Conservation (phyloP, 2,329 filamentous ascomycete genomes). For the Clonostachys byssicola region DNA sequence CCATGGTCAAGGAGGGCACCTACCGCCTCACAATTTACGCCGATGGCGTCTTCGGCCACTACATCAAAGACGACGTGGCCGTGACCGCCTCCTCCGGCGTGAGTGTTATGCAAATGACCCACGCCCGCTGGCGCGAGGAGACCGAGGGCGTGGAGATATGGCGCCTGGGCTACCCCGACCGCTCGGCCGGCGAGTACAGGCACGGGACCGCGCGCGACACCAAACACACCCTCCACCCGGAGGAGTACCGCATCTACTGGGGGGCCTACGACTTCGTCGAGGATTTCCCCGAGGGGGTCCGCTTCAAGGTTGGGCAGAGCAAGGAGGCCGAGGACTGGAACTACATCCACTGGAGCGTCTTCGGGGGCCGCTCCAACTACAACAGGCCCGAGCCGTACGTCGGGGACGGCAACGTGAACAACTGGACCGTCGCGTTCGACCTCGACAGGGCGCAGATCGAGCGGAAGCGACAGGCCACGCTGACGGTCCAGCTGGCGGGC, state of each 20-base stretch:
- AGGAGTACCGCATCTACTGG: slow-evolving; percentile 60
- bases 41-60: slow-evolving; percentile 57
- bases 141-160: slow-evolving; percentile 54
- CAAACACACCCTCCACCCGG: slow-evolving; percentile 43
- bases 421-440: slow-evolving; percentile 56
- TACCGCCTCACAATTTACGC: slow-evolving; percentile 63
- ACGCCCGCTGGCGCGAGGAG: slow-evolving; percentile 47
- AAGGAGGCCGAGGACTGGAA: slow-evolving; percentile 48
- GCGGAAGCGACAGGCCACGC: slow-evolving; percentile 40
- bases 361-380: slow-evolving; percentile 49
- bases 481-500: slow-evolving; percentile 60
- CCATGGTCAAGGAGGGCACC: slow-evolving; percentile 49
- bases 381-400: slow-evolving; percentile 34
- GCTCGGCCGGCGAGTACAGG: slow-evolving; percentile 54
- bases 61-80: slow-evolving; percentile 42
- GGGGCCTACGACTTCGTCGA: slow-evolving; percentile 52
- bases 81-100: slow-evolving; percentile 14
- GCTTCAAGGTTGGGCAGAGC: slow-evolving; percentile 51
- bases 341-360: slow-evolving; percentile 63
- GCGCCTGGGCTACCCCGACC: slow-evolving; percentile 60
- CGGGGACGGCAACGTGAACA: slow-evolving; percentile 42
- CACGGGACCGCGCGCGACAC: slow-evolving; percentile 49
- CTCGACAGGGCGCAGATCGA: slow-evolving; percentile 33
- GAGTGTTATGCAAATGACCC: slow-evolving; percentile 22
- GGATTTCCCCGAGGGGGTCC: slow-evolving; percentile 56